Percentiles rank a stretch among this genome's conserved stretches.
phyloP scores from a whole-genome alignment of 2,329 filamentous ascomycete genomes.

The Aspergillus texensis region DNA sequence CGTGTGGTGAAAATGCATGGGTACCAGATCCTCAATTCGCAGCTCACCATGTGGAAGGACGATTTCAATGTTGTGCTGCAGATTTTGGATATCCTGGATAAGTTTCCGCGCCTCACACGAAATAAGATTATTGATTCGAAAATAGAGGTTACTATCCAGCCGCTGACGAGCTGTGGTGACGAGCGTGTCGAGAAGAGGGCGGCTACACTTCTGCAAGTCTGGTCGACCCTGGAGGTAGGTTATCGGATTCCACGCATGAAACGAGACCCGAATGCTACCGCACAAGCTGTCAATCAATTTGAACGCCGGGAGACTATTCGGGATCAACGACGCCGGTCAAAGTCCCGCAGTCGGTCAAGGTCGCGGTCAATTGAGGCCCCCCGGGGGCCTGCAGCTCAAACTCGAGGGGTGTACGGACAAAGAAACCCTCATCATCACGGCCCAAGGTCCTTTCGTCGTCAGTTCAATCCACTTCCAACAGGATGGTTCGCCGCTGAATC shows the following conservation, averaged over 20 bases:
- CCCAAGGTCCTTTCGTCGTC: conserved; percentile 59
- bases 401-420: conserved; percentile 59
- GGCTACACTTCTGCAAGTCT: conserved; percentile 73
- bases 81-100: conserved; percentile 84
- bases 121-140: conserved; percentile 98
- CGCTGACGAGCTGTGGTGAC: conserved; percentile 68
- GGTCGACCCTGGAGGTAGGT: conserved; percentile 85
- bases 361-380: conserved; percentile 51
- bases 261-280: conserved; percentile 66
- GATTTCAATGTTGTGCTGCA: conserved; percentile 89
- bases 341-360: conserved; percentile 53
- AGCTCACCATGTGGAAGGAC: conserved; percentile 81
- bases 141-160: conserved; percentile 79
- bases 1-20: conserved; percentile 95
- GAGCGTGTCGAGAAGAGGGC: conserved; percentile 74
- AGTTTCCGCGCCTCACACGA: conserved; percentile 84
- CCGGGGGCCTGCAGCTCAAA: conserved; percentile 45
- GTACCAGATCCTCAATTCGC: conserved; percentile 90
- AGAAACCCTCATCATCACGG: conserved; percentile 61
- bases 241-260: conserved; percentile 94
- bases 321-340: conserved; percentile 53
- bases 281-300: conserved; percentile 65
- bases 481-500: conserved; percentile 84
- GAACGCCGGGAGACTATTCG: conserved; percentile 58
- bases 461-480: conserved; percentile 66